Conservation (phyloP, 129 eudicot species). For the Mikania micrantha region DNA sequence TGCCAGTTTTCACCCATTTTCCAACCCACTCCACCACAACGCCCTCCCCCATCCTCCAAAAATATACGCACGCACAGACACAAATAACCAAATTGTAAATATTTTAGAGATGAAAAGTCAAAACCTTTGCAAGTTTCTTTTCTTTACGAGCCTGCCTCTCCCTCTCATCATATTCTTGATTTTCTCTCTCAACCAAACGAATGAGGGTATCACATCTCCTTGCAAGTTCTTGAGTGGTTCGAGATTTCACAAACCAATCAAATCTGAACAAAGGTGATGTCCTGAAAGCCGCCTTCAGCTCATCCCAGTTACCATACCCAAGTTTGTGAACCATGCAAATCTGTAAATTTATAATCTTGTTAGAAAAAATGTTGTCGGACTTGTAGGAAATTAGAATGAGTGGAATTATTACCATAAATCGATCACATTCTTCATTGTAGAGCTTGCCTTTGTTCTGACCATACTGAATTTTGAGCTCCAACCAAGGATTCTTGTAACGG, state of each 20-base stretch:
- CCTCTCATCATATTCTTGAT: conserved; percentile 95
- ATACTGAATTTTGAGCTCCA: conserved; percentile 89
- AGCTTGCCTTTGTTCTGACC: conserved; percentile 99
- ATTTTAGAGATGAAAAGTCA: background rate
- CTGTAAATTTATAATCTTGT: conserved; percentile 22
- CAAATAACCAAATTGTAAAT: no score
- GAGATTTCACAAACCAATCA: conserved; percentile 98
- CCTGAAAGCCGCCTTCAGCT: conserved; percentile 89
- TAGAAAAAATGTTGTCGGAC: background rate
- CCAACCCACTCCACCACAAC: no score
- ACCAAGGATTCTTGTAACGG: conserved; percentile 98
- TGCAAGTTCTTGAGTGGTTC: conserved; percentile 95
- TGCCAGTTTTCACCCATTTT: no score
- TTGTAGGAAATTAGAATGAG: background rate
- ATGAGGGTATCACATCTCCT: conserved; percentile 95
- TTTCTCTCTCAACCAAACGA: conserved; percentile 86
- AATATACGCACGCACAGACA: no score
- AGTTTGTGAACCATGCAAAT: conserved; percentile 98
- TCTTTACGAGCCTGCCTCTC: conserved; percentile 99
- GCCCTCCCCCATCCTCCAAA: no score
- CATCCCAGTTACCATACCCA: conserved; percentile 99
- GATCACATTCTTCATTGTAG: conserved; percentile 99
- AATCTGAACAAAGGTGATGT: conserved; percentile 84
- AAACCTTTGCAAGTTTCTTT: conserved; percentile 88
- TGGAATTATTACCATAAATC: conserved; percentile 63